Evolutionary conservation across 768 basidiomycete species (phyloP).

Genomic region (Boletellus ananas): DNA sequence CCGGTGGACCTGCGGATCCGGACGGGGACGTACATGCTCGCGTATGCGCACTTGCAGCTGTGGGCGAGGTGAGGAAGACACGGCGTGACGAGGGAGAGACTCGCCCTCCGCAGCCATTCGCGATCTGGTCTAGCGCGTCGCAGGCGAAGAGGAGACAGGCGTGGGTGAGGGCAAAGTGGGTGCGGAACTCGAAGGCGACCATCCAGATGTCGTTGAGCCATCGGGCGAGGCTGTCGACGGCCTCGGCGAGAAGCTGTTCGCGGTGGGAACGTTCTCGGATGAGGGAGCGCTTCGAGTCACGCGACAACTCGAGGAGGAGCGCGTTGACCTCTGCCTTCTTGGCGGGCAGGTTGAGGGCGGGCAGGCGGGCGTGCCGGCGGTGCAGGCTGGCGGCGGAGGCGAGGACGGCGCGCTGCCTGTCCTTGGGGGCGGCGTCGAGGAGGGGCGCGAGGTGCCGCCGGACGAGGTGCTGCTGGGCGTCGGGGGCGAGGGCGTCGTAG

Average conservation of each 20-base stretch:
- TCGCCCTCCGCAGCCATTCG: constrained; percentile 35
- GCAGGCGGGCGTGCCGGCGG: constrained; percentile 37
- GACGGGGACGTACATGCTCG: constrained; percentile 45
- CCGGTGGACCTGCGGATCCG: constrained; percentile 42
- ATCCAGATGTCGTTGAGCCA: constrained; percentile 68
- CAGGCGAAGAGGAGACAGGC: constrained; percentile 50
- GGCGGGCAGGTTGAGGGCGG: constrained; percentile 46
- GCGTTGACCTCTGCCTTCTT: constrained; percentile 54
- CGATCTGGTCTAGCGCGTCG: constrained; percentile 45
- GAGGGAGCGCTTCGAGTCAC: constrained; percentile 50
- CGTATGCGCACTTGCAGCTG: constrained; percentile 55
- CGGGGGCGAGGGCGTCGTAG: constrained; percentile 50
- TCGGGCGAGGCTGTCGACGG: constrained; percentile 47
- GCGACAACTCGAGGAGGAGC: constrained; percentile 50
- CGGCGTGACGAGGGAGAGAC: constrained; percentile 21
- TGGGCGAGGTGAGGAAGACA: constrained; percentile 1
- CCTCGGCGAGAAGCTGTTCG: constrained; percentile 54
- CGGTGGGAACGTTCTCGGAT: constrained; percentile 51
- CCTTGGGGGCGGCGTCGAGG: constrained; percentile 40
- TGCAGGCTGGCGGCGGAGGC: constrained; percentile 41
- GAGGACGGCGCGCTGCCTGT: constrained; percentile 38
- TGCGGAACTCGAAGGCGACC: constrained; percentile 54
- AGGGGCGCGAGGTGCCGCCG: constrained; percentile 49
- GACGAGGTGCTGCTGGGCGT: constrained; percentile 47
- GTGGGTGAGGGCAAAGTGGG: constrained; percentile 51